phyloP scores from a whole-genome alignment of 2,329 filamentous ascomycete species.

The Ceratocystis cubensis region DNA sequence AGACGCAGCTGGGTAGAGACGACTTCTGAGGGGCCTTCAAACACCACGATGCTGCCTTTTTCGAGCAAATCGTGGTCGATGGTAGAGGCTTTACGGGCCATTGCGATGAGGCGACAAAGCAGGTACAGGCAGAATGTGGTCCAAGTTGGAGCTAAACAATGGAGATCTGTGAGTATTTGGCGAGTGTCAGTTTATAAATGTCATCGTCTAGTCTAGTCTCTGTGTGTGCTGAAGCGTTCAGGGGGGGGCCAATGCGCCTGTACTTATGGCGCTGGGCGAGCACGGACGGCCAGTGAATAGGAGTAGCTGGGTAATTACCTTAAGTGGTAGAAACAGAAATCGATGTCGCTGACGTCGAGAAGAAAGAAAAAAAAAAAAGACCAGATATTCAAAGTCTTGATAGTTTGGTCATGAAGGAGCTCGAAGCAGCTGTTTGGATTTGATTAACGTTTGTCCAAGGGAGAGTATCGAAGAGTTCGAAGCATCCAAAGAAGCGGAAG shows the following conservation, averaged over 20 bases:
- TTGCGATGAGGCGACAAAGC: constrained; percentile 39
- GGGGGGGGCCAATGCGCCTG: background rate
- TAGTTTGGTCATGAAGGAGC: background rate
- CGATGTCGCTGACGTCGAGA: background rate
- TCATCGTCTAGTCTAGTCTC: background rate
- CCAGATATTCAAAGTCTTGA: background rate
- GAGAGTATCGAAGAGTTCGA: background rate
- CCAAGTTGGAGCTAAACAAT: constrained; percentile 1
- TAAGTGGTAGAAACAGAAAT: background rate
- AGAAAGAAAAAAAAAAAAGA: background rate
- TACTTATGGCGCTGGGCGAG: background rate
- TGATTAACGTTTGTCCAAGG: background rate
- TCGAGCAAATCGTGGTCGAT: constrained; percentile 16
- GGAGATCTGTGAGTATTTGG: background rate
- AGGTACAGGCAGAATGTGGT: constrained; percentile 26
- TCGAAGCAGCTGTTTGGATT: background rate
- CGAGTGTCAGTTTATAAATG: background rate
- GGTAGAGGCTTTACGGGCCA: constrained; percentile 30
- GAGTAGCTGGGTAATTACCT: background rate
- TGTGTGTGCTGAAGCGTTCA: background rate
- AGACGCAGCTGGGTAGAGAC: constrained; percentile 48
- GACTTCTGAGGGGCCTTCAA: constrained; percentile 44
- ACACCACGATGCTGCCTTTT: constrained; percentile 43
- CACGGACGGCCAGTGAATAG: background rate
- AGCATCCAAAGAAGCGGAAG: background rate